These are phyloP conservation scores for Acmispon strigosus DNA, from an alignment of 306 rosid species.

Conservation along the genomic window DNA sequence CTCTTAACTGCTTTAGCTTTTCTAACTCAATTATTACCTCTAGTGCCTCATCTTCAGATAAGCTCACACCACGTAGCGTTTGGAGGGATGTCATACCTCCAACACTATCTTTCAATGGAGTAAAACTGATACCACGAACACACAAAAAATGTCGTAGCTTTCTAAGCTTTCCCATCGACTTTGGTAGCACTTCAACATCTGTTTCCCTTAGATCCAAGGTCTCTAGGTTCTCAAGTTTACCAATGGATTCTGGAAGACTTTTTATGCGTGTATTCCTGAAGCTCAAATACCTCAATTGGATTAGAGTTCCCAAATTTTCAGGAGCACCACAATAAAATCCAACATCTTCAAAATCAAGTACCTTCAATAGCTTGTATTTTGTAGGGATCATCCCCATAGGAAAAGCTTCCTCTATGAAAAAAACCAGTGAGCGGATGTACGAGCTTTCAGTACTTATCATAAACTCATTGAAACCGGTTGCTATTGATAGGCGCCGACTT, in stretches of 20 bases:
- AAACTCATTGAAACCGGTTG: not conserved
- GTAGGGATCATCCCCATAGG: not conserved
- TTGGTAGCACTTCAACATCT: accelerated
- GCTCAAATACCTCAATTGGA: not conserved
- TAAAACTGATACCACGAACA: not conserved
- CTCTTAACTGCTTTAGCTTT: not conserved
- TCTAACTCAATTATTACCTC: not conserved
- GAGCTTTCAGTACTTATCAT: not conserved
- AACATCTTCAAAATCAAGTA: not conserved
- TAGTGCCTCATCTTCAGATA: not conserved
- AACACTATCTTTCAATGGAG: not conserved
- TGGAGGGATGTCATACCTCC: not conserved
- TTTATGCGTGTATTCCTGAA: not conserved
- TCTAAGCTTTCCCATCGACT: not conserved
- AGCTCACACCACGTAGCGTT: not conserved
- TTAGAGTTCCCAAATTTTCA: not conserved
- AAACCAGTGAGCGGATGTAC: not conserved
- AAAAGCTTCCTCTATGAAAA: not conserved
- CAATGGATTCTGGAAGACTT: not conserved
- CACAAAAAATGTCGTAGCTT: not conserved
- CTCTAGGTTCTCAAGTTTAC: not conserved
- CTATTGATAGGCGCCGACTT: not conserved
- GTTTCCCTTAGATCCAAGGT: not conserved
- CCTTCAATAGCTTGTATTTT: not conserved
- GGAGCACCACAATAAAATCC: not conserved